Conservation (phyloP, 805 yeast species). For the Candida palmyrensis region DNA sequence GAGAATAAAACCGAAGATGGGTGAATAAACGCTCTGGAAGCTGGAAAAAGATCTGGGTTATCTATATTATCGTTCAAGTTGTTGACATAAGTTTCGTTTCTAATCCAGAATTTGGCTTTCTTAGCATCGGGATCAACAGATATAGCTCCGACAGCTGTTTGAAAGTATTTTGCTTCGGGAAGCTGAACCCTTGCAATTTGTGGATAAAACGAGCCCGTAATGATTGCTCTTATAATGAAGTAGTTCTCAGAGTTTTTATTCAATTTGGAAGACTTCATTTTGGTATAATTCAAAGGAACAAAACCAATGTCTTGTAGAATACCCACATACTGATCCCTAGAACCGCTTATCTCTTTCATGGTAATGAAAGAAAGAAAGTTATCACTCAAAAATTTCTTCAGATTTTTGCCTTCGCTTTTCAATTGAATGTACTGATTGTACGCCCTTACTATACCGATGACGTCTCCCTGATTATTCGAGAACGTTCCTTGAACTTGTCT, state of each 20-base stretch:
- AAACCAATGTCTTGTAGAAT: conserved; percentile 78
- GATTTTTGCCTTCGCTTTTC: conserved; percentile 15
- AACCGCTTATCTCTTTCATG: conserved; percentile 65
- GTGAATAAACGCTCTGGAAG: conserved; percentile 74
- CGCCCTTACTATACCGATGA: conserved; percentile 61
- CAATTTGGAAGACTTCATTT: conserved; percentile 16
- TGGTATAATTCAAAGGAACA: conserved; percentile 49
- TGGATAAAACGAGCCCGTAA: conserved; percentile 82
- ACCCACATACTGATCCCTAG: conserved; percentile 64
- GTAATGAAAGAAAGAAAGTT: conserved; percentile 59
- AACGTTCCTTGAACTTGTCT: conserved; percentile 40
- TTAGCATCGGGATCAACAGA: conserved; percentile 82
- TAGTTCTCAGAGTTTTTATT: conserved; percentile 50
- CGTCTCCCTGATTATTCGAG: conserved; percentile 63
- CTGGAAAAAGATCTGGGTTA: conserved; percentile 35
- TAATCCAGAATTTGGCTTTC: conserved; percentile 65
- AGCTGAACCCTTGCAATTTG: conserved; percentile 73
- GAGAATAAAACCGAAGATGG: conserved; percentile 75
- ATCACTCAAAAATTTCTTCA: conserved; percentile 45
- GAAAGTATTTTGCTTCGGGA: conserved; percentile 74
- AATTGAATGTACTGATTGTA: conserved; percentile 45
- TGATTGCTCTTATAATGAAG: conserved; percentile 55
- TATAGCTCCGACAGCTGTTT: conserved; percentile 72
- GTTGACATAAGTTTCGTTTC: conserved; percentile 48
- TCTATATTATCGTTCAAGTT: conserved; percentile 8